A percentile compares a stretch with the other conserved stretches of the same genome.
These are phyloP conservation scores for Lyophyllum decastes DNA, from an alignment of 768 basidiomycete species.

Conservation along the genomic window DNA sequence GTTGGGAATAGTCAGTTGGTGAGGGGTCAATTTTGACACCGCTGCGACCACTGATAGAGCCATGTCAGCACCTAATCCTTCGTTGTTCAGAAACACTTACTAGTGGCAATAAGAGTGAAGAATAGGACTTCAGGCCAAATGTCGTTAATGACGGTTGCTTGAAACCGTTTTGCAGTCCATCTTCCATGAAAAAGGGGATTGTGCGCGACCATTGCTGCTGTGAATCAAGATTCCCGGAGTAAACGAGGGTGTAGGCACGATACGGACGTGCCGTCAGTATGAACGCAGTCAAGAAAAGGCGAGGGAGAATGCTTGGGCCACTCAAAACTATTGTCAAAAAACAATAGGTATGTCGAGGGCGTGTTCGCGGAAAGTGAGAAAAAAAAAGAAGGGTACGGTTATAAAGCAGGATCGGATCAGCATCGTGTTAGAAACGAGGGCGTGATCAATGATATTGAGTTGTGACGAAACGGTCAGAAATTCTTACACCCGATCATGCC, in stretches of 20 bases:
- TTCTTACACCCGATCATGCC: not conserved
- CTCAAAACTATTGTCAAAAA: not conserved
- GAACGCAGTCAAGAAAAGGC: not conserved
- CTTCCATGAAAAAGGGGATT: constrained; percentile 49
- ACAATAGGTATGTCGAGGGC: not conserved
- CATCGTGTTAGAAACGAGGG: constrained; percentile 17
- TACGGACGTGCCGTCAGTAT: not conserved
- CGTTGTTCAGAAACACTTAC: constrained; percentile 30
- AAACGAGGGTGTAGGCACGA: constrained; percentile 1
- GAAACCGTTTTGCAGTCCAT: constrained; percentile 52
- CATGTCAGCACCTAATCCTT: not conserved
- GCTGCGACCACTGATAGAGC: constrained; percentile 51
- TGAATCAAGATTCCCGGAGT: not conserved
- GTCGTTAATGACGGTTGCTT: constrained; percentile 63
- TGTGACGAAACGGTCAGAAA: not conserved
- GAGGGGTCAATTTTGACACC: constrained; percentile 50
- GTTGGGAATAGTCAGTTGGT: constrained; percentile 52
- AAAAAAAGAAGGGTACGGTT: not conserved
- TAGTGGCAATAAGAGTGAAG: constrained; percentile 59
- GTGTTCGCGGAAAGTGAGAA: not conserved
- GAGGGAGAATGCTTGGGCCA: not conserved
- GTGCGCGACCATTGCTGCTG: constrained; percentile 37
- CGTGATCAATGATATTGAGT: not conserved
- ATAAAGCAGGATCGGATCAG: constrained; percentile 10
- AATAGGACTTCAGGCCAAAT: constrained; percentile 67